Percentiles rank a stretch among this genome's conserved stretches.
Evolutionary conservation across 495 filamentous ascomycete species (phyloP).

Genomic region (Penicillium canescens): DNA sequence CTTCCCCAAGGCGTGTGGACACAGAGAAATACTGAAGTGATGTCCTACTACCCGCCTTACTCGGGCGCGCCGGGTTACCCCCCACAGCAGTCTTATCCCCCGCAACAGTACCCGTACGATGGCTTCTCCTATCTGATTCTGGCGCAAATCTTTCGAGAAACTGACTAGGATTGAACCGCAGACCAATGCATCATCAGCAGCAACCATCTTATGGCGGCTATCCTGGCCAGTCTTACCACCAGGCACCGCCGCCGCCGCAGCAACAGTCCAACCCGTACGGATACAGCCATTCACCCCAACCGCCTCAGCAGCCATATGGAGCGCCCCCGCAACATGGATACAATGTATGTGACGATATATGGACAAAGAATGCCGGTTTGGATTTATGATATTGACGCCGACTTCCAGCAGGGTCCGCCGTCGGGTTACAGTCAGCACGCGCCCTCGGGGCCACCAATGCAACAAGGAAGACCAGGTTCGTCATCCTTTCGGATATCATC

Average conservation of each 20-base stretch:
- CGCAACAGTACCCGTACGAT: constrained; percentile 41
- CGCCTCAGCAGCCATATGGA: constrained; percentile 39
- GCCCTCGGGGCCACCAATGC: constrained; percentile 36
- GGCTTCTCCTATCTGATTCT: constrained; percentile 17
- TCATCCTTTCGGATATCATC: not conserved
- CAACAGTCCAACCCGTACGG: constrained; percentile 44
- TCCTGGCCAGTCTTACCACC: constrained; percentile 49
- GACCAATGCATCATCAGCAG: constrained; percentile 36
- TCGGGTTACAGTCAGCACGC: constrained; percentile 36
- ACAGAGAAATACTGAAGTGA: constrained; percentile 15
- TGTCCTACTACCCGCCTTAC: constrained; percentile 57
- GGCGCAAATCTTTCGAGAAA: not conserved
- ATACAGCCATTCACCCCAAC: constrained; percentile 46
- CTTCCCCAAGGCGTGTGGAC: not conserved
- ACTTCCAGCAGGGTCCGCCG: constrained; percentile 23
- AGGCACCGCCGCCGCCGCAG: constrained; percentile 34
- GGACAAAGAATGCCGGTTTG: too few relatives aligned
- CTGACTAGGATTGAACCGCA: constrained; percentile 16
- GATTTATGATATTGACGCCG: constrained; percentile 13
- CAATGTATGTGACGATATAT: constrained; percentile 29
- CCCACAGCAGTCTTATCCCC: constrained; percentile 41
- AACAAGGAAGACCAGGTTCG: constrained; percentile 41
- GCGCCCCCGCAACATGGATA: constrained; percentile 46
- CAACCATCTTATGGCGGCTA: constrained; percentile 45
- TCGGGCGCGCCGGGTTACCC: constrained; percentile 50